Conservation (phyloP, 139 green algal genomes). For the Picocystis salinarum region DNA sequence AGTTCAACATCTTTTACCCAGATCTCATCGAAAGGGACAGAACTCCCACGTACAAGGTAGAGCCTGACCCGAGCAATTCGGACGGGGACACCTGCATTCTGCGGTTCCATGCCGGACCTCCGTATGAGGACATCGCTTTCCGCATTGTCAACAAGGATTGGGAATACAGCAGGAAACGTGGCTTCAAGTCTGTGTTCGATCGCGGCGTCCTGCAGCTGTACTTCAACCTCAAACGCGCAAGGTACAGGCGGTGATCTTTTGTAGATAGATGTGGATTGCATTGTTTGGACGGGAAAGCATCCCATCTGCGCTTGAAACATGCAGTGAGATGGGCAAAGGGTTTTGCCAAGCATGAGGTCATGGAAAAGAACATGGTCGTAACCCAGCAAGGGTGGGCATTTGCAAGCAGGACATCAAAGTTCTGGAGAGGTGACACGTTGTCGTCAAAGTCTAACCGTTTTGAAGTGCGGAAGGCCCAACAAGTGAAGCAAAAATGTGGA, state of each 20-base stretch:
- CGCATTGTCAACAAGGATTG: constrained; percentile 91
- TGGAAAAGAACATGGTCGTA: too few species aligned
- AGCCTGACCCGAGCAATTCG: constrained; percentile 20
- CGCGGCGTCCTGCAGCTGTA: constrained; percentile 94
- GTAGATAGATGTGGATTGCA: too few species aligned
- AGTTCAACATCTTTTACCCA: constrained; percentile 99
- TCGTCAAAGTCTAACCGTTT: too few species aligned
- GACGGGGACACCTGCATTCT: constrained; percentile 78
- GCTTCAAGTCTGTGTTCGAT: constrained; percentile 93
- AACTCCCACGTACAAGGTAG: constrained; percentile 29
- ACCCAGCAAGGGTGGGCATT: too few species aligned
- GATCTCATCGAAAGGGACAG: constrained; percentile 80
- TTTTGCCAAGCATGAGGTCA: too few species aligned
- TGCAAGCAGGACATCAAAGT: too few species aligned
- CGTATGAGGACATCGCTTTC: constrained; percentile 87
- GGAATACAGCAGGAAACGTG: constrained; percentile 79
- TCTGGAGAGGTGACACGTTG: too few species aligned
- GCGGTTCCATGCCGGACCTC: constrained; percentile 77
- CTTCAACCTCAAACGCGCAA: constrained; percentile 87
- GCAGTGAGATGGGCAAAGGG: too few species aligned
- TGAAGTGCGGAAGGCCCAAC: too few species aligned
- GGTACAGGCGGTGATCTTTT: constrained; percentile 71
- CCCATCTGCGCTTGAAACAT: too few species aligned
- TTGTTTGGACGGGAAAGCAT: too few species aligned
- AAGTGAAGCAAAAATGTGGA: too few species aligned